phyloP scores from a whole-genome alignment of 805 yeast species.

The Saccharomycopsis fodiens region DNA sequence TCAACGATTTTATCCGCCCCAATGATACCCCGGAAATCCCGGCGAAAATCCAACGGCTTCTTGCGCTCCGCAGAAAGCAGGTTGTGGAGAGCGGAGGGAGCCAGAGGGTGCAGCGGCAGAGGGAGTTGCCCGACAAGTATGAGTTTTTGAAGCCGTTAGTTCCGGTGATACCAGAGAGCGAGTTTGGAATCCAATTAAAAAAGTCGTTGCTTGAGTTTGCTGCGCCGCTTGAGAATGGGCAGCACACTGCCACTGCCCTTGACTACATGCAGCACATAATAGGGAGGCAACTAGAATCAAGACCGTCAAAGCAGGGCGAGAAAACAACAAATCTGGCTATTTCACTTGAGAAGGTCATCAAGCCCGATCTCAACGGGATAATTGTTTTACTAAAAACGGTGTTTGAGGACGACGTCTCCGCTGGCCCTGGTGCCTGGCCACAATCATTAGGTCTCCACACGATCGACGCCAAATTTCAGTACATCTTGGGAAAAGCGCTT shows the following conservation, averaged over 20 bases:
- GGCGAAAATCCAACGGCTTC: not conserved
- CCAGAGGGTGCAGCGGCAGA: not conserved
- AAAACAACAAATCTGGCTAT: not conserved
- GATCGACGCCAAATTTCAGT: not conserved
- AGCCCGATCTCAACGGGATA: not conserved
- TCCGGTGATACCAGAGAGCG: not conserved
- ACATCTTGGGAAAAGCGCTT: not conserved
- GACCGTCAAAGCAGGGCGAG: not conserved
- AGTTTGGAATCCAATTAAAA: not conserved
- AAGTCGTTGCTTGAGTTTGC: not conserved
- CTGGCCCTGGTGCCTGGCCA: not conserved
- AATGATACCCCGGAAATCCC: not conserved
- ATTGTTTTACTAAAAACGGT: not conserved
- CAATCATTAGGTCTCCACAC: not conserved
- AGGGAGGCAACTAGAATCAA: not conserved
- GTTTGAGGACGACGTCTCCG: no score
- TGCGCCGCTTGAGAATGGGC: not conserved
- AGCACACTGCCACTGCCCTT: not conserved
- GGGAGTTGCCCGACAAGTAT: not conserved
- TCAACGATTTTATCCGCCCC: no score
- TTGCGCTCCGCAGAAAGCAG: not conserved
- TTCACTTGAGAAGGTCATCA: not conserved
- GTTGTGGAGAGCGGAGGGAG: not conserved
- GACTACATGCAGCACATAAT: not conserved
- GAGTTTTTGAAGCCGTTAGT: not conserved